Evolutionary conservation across 148 eudicot species (phyloP).

Genomic region (Diospyros kaki): DNA sequence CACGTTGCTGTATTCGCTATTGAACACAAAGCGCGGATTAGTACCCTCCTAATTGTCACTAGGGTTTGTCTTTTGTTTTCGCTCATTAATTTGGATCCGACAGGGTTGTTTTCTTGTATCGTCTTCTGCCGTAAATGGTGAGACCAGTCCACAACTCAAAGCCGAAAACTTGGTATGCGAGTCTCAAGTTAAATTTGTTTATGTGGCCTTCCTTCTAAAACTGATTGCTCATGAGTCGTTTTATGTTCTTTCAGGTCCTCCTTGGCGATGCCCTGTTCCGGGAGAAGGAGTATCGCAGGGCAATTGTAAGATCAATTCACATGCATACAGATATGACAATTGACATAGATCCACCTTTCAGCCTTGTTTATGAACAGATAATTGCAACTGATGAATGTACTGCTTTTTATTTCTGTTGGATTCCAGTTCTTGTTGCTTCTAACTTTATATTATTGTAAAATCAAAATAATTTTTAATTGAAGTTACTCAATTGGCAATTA

Average conservation of each 20-base stretch:
- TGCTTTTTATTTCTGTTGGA: not conserved
- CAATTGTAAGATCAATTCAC: slow-evolving; percentile 59
- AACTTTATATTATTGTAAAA: no score
- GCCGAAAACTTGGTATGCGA: slow-evolving; percentile 76
- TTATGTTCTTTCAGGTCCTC: slow-evolving; percentile 44
- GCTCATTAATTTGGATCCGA: not conserved
- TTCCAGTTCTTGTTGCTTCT: not conserved
- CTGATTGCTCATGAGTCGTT: not conserved
- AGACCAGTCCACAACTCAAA: slow-evolving; percentile 56
- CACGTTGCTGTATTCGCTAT: not conserved
- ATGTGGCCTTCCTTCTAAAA: not conserved
- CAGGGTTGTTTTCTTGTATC: slow-evolving; percentile 85
- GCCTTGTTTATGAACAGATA: not conserved
- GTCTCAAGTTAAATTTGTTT: not conserved
- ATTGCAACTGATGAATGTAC: not conserved
- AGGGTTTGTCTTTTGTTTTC: slow-evolving; percentile 8
- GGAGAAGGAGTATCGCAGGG: slow-evolving; percentile 72
- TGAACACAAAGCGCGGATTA: not conserved
- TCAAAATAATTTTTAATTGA: not conserved
- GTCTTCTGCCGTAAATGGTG: slow-evolving; percentile 52
- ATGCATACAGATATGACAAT: not conserved
- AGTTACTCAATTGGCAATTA: not conserved
- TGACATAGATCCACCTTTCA: not conserved
- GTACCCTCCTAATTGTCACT: not conserved
- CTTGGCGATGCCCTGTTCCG: slow-evolving; percentile 83